Evolutionary conservation across 371 early-diverging fungal species (phyloP).

Genomic region (Lichtheimia ornata): DNA sequence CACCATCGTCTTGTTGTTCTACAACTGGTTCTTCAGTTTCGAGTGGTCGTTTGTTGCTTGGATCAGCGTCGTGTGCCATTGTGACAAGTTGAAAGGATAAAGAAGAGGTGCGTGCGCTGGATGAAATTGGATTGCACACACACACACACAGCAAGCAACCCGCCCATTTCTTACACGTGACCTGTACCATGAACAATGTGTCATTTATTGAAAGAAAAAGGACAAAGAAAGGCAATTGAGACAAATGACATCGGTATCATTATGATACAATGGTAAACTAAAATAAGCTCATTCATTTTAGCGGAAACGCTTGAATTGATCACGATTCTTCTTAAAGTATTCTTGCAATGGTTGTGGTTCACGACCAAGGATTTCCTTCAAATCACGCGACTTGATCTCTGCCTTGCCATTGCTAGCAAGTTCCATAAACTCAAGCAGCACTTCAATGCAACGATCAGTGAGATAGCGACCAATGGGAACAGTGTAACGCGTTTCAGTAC

Average conservation of each 20-base stretch:
- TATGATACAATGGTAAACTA: too few species aligned
- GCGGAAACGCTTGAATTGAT: conserved; percentile 34
- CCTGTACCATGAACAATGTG: too few species aligned
- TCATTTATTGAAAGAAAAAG: too few species aligned
- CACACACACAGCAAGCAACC: too few species aligned
- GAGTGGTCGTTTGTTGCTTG: conserved; percentile 9
- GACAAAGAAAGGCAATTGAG: too few species aligned
- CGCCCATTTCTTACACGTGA: too few species aligned
- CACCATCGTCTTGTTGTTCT: conserved; percentile 5
- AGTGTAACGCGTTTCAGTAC: conserved; percentile 14
- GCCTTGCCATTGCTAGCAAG: conserved; percentile 25
- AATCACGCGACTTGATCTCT: conserved; percentile 28
- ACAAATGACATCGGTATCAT: too few species aligned
- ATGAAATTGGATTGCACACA: too few species aligned
- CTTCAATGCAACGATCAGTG: conserved; percentile 26
- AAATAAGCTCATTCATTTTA: not conserved
- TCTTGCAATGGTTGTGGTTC: conserved; percentile 30
- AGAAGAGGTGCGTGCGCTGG: too few species aligned
- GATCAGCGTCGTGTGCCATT: not conserved
- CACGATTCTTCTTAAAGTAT: conserved; percentile 40
- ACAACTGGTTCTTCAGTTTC: not conserved
- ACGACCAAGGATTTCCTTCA: conserved; percentile 28
- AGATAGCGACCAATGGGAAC: conserved; percentile 40
- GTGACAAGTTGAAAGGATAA: too few species aligned
- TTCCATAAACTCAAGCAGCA: conserved; percentile 28